Base-by-base conservation (phyloP, 805 yeast genomes). In the Debaryomyces maramus region DNA sequence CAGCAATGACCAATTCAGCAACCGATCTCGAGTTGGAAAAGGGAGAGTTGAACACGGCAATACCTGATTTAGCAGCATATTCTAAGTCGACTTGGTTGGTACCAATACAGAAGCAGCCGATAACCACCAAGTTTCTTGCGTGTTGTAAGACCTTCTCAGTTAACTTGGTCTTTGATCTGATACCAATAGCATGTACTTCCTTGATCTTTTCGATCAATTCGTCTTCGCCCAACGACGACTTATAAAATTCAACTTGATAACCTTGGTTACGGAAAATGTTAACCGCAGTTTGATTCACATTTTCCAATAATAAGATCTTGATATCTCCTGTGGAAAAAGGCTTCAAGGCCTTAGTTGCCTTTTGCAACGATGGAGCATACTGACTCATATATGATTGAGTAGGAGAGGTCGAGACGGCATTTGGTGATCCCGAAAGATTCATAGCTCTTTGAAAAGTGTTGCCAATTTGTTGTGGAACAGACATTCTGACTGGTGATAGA, bases 81-180 rank as follows among this genome's bases (percentile, higher is more conserved):
- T 86, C 87, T 48, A 90, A 76, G 64, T 93, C 95, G 40, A 93
- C 99, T 72, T 93, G 99, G 73, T 93, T 93, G 46, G 98, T 93
- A 58, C 99, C 99, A 53, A 93, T 93, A 77, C 99, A 93, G 85
- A 93, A 93, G 73, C 99, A 93, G 42, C 99, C 99, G 66, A 93
- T 74, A 22, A 80, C 90, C 19, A 86, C 86, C 66, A 93, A 76
- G 72, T 91, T 88, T 63, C 83, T 85, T 42, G 99, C 99, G 55
- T 86, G 87, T 48, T 79, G 73, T 55, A 93, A 74, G 20, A 93
- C 81, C 38, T 80, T 81, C 51, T 79, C 84, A 29, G 89, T 87
- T 59, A 93, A 75, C 65, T 82, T 86, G 37, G 99, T 93, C 75
- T 93, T 93, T 45, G 98, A 93, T 74, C 99, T 87, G 60, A 93